Percentiles rank a stretch among this genome's conserved stretches.
phyloP scores from a whole-genome alignment of 805 yeast species.

The Metschnikowia baotianmanensis region DNA sequence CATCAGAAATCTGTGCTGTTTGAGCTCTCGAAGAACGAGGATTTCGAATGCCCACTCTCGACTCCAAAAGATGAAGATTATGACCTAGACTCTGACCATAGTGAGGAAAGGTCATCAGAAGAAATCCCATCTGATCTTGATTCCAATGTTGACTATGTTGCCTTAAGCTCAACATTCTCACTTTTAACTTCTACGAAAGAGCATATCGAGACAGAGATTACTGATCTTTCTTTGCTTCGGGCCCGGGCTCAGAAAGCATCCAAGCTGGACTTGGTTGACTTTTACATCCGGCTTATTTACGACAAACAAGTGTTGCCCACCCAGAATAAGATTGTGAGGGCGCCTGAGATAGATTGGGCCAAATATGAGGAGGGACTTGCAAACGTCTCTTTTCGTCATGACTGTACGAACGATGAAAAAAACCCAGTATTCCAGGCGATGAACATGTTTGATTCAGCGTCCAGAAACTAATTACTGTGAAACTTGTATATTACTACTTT shows the following conservation, averaged over 20 bases:
- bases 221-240: constrained; percentile 27
- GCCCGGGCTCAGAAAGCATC: constrained; percentile 15
- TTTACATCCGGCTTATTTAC: constrained; percentile 33
- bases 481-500: constrained; percentile 11
- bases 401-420: constrained; percentile 19
- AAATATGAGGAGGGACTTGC: constrained; percentile 33
- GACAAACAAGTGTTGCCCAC: constrained; percentile 35
- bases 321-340: constrained; percentile 30
- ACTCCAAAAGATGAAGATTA: constrained; percentile 44
- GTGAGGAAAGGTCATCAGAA: constrained; percentile 6
- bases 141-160: constrained; percentile 36
- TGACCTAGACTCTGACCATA: constrained; percentile 25
- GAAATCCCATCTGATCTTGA: constrained; percentile 14
- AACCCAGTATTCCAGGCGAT: constrained; percentile 15
- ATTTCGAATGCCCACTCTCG: constrained; percentile 35
- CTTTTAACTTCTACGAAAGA: constrained; percentile 25
- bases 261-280: constrained; percentile 30
- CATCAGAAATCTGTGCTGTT: constrained; percentile 29
- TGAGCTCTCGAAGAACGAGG: constrained; percentile 25
- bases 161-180: constrained; percentile 33
- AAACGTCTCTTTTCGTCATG: constrained; percentile 21
- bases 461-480: constrained; percentile 9
- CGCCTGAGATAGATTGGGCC: constrained; percentile 39
- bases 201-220: constrained; percentile 29
- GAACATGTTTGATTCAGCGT: constrained; percentile 15